Percentiles rank a stretch among this genome's conserved stretches.
Evolutionary conservation across 2,329 filamentous ascomycete genomes (phyloP).

Genomic region (Colletotrichum neosansevieriae): DNA sequence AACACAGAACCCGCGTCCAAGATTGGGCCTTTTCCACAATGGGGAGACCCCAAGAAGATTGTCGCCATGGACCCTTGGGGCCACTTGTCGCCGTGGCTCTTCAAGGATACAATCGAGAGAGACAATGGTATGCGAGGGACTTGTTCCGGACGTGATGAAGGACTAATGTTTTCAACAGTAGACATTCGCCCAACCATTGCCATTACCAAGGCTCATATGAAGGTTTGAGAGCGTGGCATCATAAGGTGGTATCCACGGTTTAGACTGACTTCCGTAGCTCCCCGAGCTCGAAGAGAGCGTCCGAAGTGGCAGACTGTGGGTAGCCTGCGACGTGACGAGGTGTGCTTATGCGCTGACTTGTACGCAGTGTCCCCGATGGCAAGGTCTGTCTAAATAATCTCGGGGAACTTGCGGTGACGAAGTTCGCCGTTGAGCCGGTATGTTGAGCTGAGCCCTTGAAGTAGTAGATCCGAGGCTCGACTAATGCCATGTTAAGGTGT

Average conservation of each 20-base stretch:
- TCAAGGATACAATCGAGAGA: conserved; percentile 80
- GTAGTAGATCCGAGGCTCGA: neutral
- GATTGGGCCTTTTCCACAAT: conserved; percentile 90
- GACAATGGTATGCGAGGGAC: conserved; percentile 68
- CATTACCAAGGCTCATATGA: conserved; percentile 94
- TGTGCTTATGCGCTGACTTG: neutral
- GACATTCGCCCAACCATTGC: conserved; percentile 93
- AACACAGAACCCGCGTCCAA: conserved; percentile 91
- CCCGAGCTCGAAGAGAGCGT: conserved; percentile 94
- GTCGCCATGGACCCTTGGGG: conserved; percentile 97
- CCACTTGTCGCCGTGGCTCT: conserved; percentile 87
- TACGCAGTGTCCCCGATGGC: conserved; percentile 74
- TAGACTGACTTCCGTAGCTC: conserved; percentile 59
- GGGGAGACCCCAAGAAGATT: conserved; percentile 92
- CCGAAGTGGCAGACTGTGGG: conserved; percentile 77
- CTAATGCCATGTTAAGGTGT: conserved; percentile 59
- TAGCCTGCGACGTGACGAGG: conserved; percentile 28
- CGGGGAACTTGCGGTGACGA: conserved; percentile 93
- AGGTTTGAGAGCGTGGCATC: conserved; percentile 54
- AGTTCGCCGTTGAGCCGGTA: conserved; percentile 95
- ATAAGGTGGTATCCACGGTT: neutral
- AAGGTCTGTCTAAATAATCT: conserved; percentile 89
- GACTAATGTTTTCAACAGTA: conserved; percentile 55
- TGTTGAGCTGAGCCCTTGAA: conserved; percentile 54
- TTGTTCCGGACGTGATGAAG: neutral